phyloP scores from a whole-genome alignment of 805 yeast genomes.

The Ogataea henricii region DNA sequence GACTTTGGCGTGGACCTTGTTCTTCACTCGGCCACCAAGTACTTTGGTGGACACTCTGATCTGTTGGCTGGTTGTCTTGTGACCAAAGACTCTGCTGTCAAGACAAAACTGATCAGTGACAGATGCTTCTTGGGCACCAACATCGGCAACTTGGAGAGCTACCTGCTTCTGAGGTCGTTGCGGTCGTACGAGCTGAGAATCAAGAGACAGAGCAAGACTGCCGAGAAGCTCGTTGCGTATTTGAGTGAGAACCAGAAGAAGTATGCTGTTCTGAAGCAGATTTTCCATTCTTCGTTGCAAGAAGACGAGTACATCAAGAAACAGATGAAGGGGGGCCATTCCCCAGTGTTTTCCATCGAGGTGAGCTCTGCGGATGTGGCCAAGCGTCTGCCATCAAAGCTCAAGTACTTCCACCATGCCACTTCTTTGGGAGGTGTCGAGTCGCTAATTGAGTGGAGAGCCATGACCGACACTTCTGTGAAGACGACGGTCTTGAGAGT shows the following conservation, averaged over 20 bases:
- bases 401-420: slow-evolving; percentile 82
- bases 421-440: slow-evolving; percentile 94
- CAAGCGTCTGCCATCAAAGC: slow-evolving; percentile 58
- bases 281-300: slow-evolving; percentile 80
- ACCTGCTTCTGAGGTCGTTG: slow-evolving; percentile 72
- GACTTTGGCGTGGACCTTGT: slow-evolving; percentile 82
- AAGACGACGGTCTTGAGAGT: slow-evolving; percentile 64
- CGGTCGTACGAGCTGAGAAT: slow-evolving; percentile 80
- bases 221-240: slow-evolving; percentile 59
- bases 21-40: slow-evolving; percentile 93
- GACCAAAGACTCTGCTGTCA: slow-evolving; percentile 54
- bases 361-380: slow-evolving; percentile 57
- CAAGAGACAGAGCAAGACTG: slow-evolving; percentile 62
- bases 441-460: slow-evolving; percentile 89
- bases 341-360: slow-evolving; percentile 76
- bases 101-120: slow-evolving; percentile 54
- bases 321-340: slow-evolving; percentile 65
- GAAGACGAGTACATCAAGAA: slow-evolving; percentile 61
- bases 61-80: slow-evolving; percentile 78
- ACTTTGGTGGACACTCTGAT: slow-evolving; percentile 95
- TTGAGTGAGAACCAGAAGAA: slow-evolving; percentile 50
- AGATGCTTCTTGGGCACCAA: slow-evolving; percentile 77
- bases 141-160: slow-evolving; percentile 76
- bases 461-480: slow-evolving; percentile 63
- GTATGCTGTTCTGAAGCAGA: slow-evolving; percentile 49